Evolutionary conservation across 192 early-diverging fungal genomes (phyloP).

Genomic region (Linnemannia zychae): DNA sequence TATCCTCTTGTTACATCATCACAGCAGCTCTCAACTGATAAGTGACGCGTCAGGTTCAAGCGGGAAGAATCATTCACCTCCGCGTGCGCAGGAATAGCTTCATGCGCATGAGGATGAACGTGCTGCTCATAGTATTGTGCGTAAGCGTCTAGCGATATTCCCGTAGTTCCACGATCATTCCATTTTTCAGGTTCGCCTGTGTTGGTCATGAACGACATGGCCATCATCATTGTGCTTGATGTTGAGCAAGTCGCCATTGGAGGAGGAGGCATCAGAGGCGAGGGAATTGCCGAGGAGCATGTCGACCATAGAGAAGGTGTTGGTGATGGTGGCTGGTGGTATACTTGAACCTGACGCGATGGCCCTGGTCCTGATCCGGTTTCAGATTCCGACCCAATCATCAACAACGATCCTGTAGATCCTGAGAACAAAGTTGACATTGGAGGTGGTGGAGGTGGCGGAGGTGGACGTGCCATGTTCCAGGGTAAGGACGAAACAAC

Average conservation of each 20-base stretch:
- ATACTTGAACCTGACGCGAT: background rate
- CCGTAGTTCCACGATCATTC: conserved; percentile 1
- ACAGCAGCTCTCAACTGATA: background rate
- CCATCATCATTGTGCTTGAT: conserved; percentile 34
- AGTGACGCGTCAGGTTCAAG: background rate
- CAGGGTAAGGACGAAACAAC: conserved; percentile 36
- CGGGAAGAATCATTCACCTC: background rate
- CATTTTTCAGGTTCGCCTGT: conserved; percentile 23
- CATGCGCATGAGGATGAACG: background rate
- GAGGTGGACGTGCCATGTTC: conserved; percentile 11
- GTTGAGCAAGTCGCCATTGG: conserved; percentile 11
- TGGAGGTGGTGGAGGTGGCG: background rate
- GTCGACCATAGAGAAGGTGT: conserved; percentile 42
- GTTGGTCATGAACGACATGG: conserved; percentile 25
- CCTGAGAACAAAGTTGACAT: background rate
- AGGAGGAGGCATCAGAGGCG: conserved; percentile 39
- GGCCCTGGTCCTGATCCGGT: background rate
- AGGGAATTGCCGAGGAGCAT: conserved; percentile 30
- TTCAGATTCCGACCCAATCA: too few relatives aligned
- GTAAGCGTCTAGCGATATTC: background rate
- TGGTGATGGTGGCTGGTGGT: conserved; percentile 12
- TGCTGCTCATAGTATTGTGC: background rate
- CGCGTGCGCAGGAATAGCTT: background rate
- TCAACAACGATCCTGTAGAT: background rate
- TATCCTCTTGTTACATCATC: background rate